Evolutionary conservation across 305 asterid species (phyloP), one percentile per base, ranked within the genome.

Genomic region (Solanum hybrid): DNA sequence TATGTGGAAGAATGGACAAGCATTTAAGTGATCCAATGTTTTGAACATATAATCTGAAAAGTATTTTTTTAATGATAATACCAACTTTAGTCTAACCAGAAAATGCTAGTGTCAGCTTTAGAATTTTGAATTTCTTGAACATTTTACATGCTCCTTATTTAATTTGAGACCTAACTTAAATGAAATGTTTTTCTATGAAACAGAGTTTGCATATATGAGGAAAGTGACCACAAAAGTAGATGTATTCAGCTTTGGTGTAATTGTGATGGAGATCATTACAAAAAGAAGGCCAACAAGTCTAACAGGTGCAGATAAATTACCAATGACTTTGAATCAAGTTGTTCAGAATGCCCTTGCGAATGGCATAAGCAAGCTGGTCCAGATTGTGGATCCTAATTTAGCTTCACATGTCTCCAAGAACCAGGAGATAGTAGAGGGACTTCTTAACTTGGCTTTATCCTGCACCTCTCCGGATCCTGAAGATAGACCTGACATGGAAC

Each of bases 181-280:
- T 33, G 78, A 15, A 70, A 9, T 70, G 17, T 38, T 89, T 34
- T 27, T 82, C 22, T 82, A 14, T 90, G 89, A 27, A 80, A 41
- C 96, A 97, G 98, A 97, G 91, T 92, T 95, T 68, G 98, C 99
- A 41, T 97, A 94, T 91, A 93, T 93, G 98, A 93, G 96, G 94
- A 94, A 91, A 87, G 95, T 95, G 7, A 93, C 96, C 36, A 95
- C 97, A 29, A 96, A 96, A 88, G 98, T 95, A 88, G 99, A 97
- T 75, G 94, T 96, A 33, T 97, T 95, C 93, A 96, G 98, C 96
- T 96, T 93, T 31, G 98, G 99, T 7, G 91, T 97, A 72, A 93
- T 97, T 51, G 87, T 92, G 83, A 94, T 95, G 98, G 98, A 97
- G 93, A 20, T 97, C 72, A 89, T 96, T 32, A 97, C 98, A 8